Base-by-base conservation (phyloP, 176 grass and related monocot genomes). In the Lolium rigidum region DNA sequence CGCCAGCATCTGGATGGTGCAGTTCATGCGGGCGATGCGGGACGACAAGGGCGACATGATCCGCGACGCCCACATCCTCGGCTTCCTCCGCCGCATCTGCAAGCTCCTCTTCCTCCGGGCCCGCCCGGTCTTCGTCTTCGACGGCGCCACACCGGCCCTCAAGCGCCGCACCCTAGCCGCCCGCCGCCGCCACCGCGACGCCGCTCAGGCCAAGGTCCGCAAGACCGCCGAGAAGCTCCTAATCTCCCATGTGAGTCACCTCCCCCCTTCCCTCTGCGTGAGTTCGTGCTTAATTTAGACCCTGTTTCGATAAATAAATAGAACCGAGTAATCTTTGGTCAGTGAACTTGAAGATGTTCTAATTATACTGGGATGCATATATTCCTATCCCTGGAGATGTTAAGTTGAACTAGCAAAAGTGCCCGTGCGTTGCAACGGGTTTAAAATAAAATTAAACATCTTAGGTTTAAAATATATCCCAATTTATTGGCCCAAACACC, bases 1-100 rank as follows among this genome's bases (percentile, higher is more conserved):
- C 78, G 94, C 97, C 31, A 98, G 94, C 94, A 95, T 98, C 93
- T 95, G 94, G 94, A 95, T 98, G 92, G 94, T 98, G 84, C 94
- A 98, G 84, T 98, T 98, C 92, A 92, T 94, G 92, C 90, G 93
- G 86, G 96, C 97, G 51, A 98, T 98, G 92, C 88, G 94, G 77
- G 97, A 98, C 63, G 97, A 98, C 62, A 94, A 94, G 70, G 97
- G 97, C 31, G 97, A 94, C 84, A 98, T 98, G 97, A 49, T 94
- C 77, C 90, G 82, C 57, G 93, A 95, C 64, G 90, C 97, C 5
- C 97, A 98, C 82, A 84, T 95, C 73, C 90, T 95, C 28, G 94
- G 97, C 22, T 95, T 98, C 90, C 94, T 98, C 84, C 83, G 97
- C 43, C 86, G 97, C 70, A 98, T 95, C 74, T 98, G 97, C 88